Evolutionary conservation across 768 basidiomycete genomes (phyloP), one percentile per base, ranked within the genome.

Genomic region (Macrolepiota albuminosa): DNA sequence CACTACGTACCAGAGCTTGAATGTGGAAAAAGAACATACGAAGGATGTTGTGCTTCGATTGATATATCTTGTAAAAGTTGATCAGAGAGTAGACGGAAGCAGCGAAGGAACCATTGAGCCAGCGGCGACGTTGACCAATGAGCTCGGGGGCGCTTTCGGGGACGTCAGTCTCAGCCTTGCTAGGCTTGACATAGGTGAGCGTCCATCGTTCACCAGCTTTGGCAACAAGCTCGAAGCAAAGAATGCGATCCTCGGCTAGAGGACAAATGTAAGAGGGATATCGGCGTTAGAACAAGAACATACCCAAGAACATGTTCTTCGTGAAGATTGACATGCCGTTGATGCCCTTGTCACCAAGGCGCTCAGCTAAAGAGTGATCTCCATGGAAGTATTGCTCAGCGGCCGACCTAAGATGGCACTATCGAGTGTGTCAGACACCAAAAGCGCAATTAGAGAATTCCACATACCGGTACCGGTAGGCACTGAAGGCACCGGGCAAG

Each of bases 241-340:
- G 82, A 65, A 98, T 98, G 77, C 95, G 91, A 78, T 96, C 94
- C 76, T 95, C 94, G 57, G 93, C 93, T 77, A 51, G 24, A 55
- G n/a, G 21, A 42, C 26, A 11, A n/a, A 52, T 7, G 45, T 58
- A 43, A 18, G 29, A 8, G 29, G 49, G 14, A 34, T n/a, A 29
- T 1, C 18, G n/a, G 13, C 36, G 16, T 16, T 1, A 13, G 21
- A 21, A 2, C 21, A 5, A 46, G 36, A 33, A 68, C 71, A 6
- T 59, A 76, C 77, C 78, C 67, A 81, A 74, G 66, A 81, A 81
- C 80, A 81, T 80, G 70, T 95, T 96, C 78, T 95, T 96, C 47
- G 91, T 93, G 80, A 97, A 96, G 67, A 97, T 95, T 71, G 89
- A 88, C 95, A 97, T 97, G 60, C 94, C 94, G 64, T 95, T 86